phyloP scores from a whole-genome alignment of 2,329 filamentous ascomycete species.

The Colletotrichum noveboracense region DNA sequence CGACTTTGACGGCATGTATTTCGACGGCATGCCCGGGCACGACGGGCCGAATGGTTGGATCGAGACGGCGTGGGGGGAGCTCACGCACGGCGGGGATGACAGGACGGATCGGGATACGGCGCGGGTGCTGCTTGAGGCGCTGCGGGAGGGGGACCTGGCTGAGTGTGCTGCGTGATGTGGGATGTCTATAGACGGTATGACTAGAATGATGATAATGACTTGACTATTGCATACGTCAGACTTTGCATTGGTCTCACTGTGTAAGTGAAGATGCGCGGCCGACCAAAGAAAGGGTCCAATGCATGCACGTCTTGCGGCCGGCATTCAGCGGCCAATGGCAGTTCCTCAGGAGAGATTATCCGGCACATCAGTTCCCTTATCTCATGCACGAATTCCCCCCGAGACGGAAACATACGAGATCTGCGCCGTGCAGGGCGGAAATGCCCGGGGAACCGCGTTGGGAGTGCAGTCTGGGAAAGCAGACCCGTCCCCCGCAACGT shows the following conservation, averaged over 20 bases:
- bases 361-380: background rate
- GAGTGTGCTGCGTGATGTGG: constrained; percentile 15
- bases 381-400: background rate
- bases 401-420: background rate
- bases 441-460: background rate
- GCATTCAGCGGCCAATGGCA: background rate
- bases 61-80: constrained; percentile 38
- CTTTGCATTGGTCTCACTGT: fast-evolving
- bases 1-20: constrained; percentile 30
- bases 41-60: constrained; percentile 40
- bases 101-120: constrained; percentile 42
- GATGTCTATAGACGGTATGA: background rate
- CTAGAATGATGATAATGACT: background rate
- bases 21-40: constrained; percentile 31
- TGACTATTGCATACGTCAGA: background rate
- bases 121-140: constrained; percentile 40
- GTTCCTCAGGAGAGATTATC: background rate
- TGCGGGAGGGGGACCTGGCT: constrained; percentile 33
- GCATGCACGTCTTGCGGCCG: background rate
- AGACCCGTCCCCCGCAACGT: background rate
- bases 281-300: background rate
- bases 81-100: constrained; percentile 29
- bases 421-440: background rate
- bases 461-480: background rate
- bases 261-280: background rate